Conservation (phyloP, 768 basidiomycete genomes). For the Gelatoporia subvermispora region DNA sequence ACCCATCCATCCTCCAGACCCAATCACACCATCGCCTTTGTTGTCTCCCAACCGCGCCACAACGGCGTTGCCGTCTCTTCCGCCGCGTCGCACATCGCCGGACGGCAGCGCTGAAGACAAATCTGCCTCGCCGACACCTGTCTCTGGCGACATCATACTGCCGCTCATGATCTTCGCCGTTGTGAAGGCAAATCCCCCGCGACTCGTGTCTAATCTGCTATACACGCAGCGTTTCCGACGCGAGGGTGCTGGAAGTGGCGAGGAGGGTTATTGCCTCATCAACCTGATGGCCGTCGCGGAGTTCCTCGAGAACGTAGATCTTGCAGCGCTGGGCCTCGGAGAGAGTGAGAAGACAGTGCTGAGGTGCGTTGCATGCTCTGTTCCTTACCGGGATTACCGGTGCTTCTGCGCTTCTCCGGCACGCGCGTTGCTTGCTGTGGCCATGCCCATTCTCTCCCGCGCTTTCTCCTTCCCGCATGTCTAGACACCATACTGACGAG, state of each 20-base stretch:
- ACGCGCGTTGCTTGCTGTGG: not conserved
- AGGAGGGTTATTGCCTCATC: conserved; percentile 89
- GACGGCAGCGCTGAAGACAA: no score
- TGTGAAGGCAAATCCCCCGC: conserved; percentile 86
- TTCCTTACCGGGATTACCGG: not conserved
- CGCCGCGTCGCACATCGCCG: no score
- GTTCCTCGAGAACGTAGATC: conserved; percentile 92
- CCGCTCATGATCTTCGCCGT: conserved; percentile 93
- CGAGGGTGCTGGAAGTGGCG: conserved; percentile 55
- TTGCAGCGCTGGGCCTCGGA: conserved; percentile 61
- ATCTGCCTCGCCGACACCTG: conserved; percentile 38
- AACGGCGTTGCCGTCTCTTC: no score
- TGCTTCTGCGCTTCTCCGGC: conserved; percentile 1
- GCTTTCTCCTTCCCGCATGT: not conserved
- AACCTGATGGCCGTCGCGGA: conserved; percentile 95
- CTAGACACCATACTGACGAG: not conserved
- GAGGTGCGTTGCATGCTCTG: conserved; percentile 38
- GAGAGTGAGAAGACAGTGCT: conserved; percentile 52
- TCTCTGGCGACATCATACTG: conserved; percentile 86
- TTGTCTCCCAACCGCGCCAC: no score
- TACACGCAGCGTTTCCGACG: conserved; percentile 59
- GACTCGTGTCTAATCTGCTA: conserved; percentile 68
- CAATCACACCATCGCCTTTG: no score
- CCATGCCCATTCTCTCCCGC: conserved; percentile 2
- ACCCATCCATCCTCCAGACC: no score